phyloP scores from a whole-genome alignment of 495 filamentous ascomycete genomes.

The Aspergillus leporis region DNA sequence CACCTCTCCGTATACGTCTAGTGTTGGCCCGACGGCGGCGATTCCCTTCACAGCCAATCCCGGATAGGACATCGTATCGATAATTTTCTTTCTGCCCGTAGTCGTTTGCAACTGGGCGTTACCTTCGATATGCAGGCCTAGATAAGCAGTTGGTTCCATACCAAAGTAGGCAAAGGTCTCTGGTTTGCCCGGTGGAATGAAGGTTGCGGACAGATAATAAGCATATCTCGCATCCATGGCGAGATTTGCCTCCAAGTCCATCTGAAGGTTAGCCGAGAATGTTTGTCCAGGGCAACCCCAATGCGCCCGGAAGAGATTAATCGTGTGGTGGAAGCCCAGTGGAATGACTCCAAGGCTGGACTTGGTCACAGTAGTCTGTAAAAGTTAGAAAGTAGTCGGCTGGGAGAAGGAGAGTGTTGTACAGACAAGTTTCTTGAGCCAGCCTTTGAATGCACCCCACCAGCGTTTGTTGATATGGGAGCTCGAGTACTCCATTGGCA shows the following conservation, averaged over 20 bases:
- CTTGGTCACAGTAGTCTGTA: too few species aligned
- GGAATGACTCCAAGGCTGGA: too few species aligned
- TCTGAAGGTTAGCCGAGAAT: conserved; percentile 16
- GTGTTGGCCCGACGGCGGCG: conserved; percentile 32
- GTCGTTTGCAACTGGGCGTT: conserved; percentile 20
- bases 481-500: too few species aligned
- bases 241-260: conserved; percentile 24
- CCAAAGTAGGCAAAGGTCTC: conserved; percentile 23
- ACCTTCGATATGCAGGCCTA: conserved; percentile 23
- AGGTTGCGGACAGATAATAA: conserved; percentile 29
- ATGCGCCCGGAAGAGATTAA: too few species aligned
- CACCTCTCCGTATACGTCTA: conserved; percentile 29
- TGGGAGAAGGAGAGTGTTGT: too few species aligned
- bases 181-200: conserved; percentile 18
- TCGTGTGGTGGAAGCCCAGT: too few species aligned
- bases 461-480: too few species aligned
- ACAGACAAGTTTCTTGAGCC: too few species aligned
- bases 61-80: conserved; percentile 29
- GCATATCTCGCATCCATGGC: conserved; percentile 27
- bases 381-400: too few species aligned
- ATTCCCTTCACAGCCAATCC: conserved; percentile 36
- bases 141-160: conserved; percentile 22
- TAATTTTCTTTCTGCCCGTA: conserved; percentile 22
- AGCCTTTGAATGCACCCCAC: too few species aligned
- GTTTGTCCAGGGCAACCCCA: neutral